These are phyloP conservation scores for Pleurotus djamor DNA, from an alignment of 768 basidiomycete species.

Conservation along the genomic window DNA sequence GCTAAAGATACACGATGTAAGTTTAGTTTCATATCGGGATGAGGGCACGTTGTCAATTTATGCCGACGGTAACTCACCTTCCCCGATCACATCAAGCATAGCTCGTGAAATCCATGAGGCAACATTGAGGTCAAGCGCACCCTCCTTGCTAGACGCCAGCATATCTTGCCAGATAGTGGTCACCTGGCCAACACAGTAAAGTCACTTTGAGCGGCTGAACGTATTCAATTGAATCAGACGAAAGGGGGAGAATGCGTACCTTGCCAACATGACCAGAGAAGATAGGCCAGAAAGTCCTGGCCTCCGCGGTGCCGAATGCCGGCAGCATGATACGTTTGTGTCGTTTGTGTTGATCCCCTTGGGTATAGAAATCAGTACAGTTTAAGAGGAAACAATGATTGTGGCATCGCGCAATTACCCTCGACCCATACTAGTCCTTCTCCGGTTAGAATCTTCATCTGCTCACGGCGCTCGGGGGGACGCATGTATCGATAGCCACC, in stretches of 20 bases:
- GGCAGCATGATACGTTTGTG: constrained; percentile 56
- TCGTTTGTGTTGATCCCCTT: constrained; percentile 47
- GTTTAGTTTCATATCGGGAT: not conserved
- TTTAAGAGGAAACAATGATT: not conserved
- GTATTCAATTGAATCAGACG: not conserved
- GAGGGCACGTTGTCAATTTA: not conserved
- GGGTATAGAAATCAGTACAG: constrained; percentile 10
- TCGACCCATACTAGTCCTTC: not conserved
- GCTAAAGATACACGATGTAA: constrained; percentile 20
- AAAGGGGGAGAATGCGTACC: constrained; percentile 23
- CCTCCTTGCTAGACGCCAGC: constrained; percentile 35
- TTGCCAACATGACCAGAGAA: constrained; percentile 44
- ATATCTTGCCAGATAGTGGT: constrained; percentile 50
- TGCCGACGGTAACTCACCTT: constrained; percentile 28
- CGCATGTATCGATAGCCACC: not conserved
- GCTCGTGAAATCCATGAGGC: constrained; percentile 48
- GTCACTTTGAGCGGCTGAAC: constrained; percentile 17
- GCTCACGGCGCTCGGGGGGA: not conserved
- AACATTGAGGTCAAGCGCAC: constrained; percentile 42
- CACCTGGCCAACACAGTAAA: constrained; percentile 26
- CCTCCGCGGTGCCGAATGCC: constrained; percentile 50
- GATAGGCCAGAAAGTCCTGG: constrained; percentile 46
- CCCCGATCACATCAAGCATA: constrained; percentile 49
- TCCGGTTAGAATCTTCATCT: not conserved
- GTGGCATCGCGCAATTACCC: constrained; percentile 15